Base-by-base conservation (phyloP, 441 rosid species). In the Gossypium davidsonii region DNA sequence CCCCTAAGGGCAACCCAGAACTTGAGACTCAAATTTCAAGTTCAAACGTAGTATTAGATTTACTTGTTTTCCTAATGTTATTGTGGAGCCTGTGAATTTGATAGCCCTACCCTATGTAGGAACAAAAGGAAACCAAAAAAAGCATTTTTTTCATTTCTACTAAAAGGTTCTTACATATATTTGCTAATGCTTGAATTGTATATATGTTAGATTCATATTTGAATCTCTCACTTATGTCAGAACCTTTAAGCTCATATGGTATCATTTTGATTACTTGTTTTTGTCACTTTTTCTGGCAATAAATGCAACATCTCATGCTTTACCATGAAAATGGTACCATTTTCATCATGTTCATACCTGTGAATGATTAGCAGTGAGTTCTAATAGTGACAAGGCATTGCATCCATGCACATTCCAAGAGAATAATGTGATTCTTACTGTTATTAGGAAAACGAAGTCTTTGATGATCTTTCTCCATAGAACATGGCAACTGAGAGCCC, bases 401-500 rank as follows among this genome's bases (percentile, higher is more conserved):
- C 67, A 63, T 72, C 23, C 2, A 69, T 60, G 46, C 73, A 28
- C 77, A 31, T 59, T 20, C 65, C 53, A 51, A 73, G 70, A 74
- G 26, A 37, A 53, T 73, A 59, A 67, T 71, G 70, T 71, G 74
- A 71, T 66, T 60, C 26, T 67, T 71, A 51, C 53, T 68, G 39
- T 39, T 70, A 53, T 11, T 18, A 37, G 61, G 20, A 57, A 53
- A 70, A 72, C 39, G 20, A 58, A 15, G 46, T 61, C 68, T n/a
- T 73, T 23, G 14, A 6, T 23, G 15, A 4, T 18, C 11, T 39
- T 68, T 60, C 56, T 76, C 52, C 56, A 23, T 71, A n/a, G 46
- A 79, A 74, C 56, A 91, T 91, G 98, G 84, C 97, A 56, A 93
- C 95, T 67, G 92, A 93, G 78, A 89, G 91, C 56, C 88, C 95